phyloP scores from a whole-genome alignment of 129 eudicot genomes.

The Flaveria robusta region DNA sequence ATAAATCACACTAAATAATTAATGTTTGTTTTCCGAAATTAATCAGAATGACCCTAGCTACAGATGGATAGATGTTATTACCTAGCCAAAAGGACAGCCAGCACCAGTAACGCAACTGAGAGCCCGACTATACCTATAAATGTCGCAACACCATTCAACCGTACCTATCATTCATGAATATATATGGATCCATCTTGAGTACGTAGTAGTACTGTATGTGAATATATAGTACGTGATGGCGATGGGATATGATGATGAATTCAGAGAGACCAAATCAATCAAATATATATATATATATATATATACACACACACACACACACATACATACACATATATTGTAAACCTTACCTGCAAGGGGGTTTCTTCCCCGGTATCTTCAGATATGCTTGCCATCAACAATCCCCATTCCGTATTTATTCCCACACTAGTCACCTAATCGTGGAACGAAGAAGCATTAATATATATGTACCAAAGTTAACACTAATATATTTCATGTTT shows the following conservation, averaged over 20 bases:
- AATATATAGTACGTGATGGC: background rate
- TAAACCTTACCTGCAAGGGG: constrained; percentile 73
- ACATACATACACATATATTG: too few species aligned
- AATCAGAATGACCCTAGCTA: too few species aligned
- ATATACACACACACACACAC: background rate
- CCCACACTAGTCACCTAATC: constrained; percentile 92
- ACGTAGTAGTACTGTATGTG: background rate
- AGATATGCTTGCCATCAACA: constrained; percentile 91
- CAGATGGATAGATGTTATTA: constrained; percentile 23
- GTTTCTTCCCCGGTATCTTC: constrained; percentile 99
- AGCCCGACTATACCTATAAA: constrained; percentile 94
- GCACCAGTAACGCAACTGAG: constrained; percentile 70
- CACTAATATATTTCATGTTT: too few species aligned
- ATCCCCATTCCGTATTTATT: constrained; percentile 96
- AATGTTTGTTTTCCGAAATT: too few species aligned
- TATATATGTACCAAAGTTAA: too few species aligned
- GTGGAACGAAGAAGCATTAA: constrained; percentile 2
- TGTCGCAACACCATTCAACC: constrained; percentile 92
- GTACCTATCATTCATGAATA: constrained; percentile 55
- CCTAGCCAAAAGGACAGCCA: constrained; percentile 73
- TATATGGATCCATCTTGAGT: background rate
- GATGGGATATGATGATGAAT: background rate
- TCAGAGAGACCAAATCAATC: background rate
- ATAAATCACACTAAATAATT: too few species aligned
- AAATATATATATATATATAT: background rate